Evolutionary conservation across 192 early-diverging fungal genomes (phyloP).

Genomic region (Phycomyces blakesleeanus): DNA sequence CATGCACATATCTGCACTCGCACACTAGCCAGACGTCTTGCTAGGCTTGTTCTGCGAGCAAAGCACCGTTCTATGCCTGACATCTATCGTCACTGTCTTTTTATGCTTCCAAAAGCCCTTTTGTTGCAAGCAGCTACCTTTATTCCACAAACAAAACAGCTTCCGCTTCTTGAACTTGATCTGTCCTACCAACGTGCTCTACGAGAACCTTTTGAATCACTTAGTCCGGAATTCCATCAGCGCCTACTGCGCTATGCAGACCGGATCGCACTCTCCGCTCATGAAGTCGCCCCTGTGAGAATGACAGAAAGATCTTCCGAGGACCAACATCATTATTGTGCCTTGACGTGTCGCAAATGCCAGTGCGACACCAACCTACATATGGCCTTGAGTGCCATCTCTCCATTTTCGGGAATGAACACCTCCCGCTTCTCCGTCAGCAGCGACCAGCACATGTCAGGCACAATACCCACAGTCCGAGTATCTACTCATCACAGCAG

Average conservation of each 20-base stretch:
- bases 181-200: not conserved
- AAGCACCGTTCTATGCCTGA: constrained; percentile 2
- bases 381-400: not conserved
- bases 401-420: not conserved
- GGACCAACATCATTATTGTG: not conserved
- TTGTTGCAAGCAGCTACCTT: constrained; percentile 24
- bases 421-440: too few relatives aligned
- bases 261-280: constrained; percentile 6
- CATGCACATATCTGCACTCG: constrained; percentile 3
- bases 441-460: too few relatives aligned
- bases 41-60: constrained; percentile 5
- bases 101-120: constrained; percentile 24
- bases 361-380: not conserved
- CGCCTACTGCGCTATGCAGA: constrained; percentile 17
- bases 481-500: too few relatives aligned
- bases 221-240: not conserved
- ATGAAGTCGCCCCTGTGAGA: constrained; percentile 10
- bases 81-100: constrained; percentile 7
- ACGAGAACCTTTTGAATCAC: constrained; percentile 4
- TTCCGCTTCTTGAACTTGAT: constrained; percentile 1
- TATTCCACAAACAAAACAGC: constrained; percentile 22
- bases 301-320: too few relatives aligned
- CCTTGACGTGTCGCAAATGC: not conserved
- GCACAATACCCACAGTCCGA: not conserved
- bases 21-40: constrained; percentile 8